phyloP scores from a whole-genome alignment of 495 filamentous ascomycete genomes.

The Podospora pseudocomata region DNA sequence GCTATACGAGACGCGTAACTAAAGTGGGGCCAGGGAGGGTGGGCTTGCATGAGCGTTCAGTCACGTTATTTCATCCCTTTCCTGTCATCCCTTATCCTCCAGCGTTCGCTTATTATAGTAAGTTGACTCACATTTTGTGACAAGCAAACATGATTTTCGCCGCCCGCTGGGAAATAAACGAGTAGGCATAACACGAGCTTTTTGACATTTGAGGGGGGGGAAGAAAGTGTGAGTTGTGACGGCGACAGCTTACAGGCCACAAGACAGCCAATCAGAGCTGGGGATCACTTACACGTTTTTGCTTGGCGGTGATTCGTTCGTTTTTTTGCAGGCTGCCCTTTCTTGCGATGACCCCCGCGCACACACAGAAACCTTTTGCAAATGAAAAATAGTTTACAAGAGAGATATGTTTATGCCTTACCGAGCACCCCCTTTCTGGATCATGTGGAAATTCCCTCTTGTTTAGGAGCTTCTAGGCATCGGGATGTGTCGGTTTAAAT shows the following conservation, averaged over 20 bases:
- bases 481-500: background rate
- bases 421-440: background rate
- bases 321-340: background rate
- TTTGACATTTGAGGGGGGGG: background rate
- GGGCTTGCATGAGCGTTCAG: background rate
- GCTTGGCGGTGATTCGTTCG: background rate
- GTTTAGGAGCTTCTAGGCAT: background rate
- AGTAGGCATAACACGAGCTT: background rate
- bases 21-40: background rate
- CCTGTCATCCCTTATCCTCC: background rate
- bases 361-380: background rate
- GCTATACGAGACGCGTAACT: background rate
- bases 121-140: background rate
- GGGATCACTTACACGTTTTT: slow-evolving; percentile 6
- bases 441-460: background rate
- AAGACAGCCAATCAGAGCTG: background rate
- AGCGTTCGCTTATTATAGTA: background rate
- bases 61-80: background rate
- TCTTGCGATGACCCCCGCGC: no score
- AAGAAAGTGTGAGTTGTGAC: background rate
- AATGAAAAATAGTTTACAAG: background rate
- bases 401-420: background rate
- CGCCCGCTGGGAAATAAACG: background rate
- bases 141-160: background rate
- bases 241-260: background rate